Evolutionary conservation across 352 stramenopile species (phyloP).

Genomic region (Phytophthora sp.): DNA sequence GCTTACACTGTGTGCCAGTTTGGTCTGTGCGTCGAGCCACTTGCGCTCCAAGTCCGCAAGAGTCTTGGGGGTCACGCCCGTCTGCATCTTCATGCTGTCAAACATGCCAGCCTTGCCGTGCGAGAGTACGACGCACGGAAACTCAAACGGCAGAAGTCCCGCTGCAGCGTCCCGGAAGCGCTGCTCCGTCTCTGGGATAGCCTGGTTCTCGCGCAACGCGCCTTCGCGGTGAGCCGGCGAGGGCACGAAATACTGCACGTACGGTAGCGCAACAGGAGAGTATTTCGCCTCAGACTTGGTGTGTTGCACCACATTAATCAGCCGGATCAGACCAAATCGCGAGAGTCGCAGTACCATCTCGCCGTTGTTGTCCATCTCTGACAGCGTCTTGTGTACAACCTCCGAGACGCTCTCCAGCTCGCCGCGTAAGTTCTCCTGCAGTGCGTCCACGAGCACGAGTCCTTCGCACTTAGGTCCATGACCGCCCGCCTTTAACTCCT

Average conservation of each 20-base stretch:
- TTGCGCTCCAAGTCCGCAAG: constrained; percentile 63
- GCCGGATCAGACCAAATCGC: constrained; percentile 66
- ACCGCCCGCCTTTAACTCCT: constrained; percentile 42
- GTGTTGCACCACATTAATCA: constrained; percentile 71
- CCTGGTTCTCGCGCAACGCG: constrained; percentile 61
- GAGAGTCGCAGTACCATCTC: constrained; percentile 60
- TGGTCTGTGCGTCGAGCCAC: constrained; percentile 68
- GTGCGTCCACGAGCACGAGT: constrained; percentile 73
- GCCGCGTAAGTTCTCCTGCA: constrained; percentile 67
- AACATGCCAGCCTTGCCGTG: constrained; percentile 75
- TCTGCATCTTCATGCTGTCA: constrained; percentile 65
- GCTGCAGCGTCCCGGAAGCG: constrained; percentile 48
- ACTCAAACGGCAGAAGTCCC: constrained; percentile 41
- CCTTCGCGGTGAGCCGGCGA: constrained; percentile 69
- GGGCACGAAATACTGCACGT: constrained; percentile 68
- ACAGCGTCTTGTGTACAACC: constrained; percentile 54
- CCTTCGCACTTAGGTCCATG: constrained; percentile 49
- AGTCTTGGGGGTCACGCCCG: constrained; percentile 44
- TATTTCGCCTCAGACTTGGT: constrained; percentile 66
- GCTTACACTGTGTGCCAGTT: constrained; percentile 55
- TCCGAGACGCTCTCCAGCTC: constrained; percentile 75
- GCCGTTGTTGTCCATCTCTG: constrained; percentile 67
- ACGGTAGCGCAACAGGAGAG: constrained; percentile 53
- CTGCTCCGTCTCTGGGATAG: constrained; percentile 66
- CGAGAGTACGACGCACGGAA: constrained; percentile 77